Evolutionary conservation across 73 alveolate species (phyloP).

Genomic region (Halteria grandinella): DNA sequence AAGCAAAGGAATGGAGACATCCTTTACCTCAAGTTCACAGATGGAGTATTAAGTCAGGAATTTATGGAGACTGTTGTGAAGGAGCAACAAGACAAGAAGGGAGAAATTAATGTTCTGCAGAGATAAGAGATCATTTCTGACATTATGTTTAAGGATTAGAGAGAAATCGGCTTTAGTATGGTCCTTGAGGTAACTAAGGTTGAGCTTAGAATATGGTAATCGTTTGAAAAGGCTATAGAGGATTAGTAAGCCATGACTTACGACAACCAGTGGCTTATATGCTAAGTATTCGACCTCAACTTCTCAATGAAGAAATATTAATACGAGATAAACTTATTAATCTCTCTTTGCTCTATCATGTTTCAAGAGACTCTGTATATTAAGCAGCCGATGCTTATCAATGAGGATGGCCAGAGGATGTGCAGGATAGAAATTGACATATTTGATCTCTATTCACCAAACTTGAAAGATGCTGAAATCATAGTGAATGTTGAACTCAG

Average conservation of each 20-base stretch:
- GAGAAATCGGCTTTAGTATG: neutral
- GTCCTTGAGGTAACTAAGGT: neutral
- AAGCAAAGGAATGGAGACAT: too few relatives aligned
- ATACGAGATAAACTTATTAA: constrained; percentile 7
- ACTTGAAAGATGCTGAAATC: constrained; percentile 44
- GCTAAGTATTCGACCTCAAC: neutral
- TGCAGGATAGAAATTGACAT: constrained; percentile 24
- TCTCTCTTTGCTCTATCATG: neutral
- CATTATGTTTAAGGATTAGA: constrained; percentile 23
- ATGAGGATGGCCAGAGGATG: constrained; percentile 10
- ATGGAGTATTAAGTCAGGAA: neutral
- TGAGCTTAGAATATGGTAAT: neutral
- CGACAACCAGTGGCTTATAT: neutral
- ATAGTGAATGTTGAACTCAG: constrained; percentile 31
- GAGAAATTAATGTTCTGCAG: neutral
- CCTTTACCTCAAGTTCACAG: neutral
- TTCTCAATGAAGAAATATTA: neutral
- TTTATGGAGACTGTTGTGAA: neutral
- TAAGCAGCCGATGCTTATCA: neutral
- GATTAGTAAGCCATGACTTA: neutral
- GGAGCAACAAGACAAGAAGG: constrained; percentile 6
- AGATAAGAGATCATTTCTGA: constrained; percentile 10
- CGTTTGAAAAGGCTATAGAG: too few relatives aligned
- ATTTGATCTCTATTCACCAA: constrained; percentile 30
- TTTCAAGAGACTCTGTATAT: neutral